These are phyloP conservation scores for Rubia peregrina DNA, from an alignment of 305 asterid species.

Conservation along the genomic window DNA sequence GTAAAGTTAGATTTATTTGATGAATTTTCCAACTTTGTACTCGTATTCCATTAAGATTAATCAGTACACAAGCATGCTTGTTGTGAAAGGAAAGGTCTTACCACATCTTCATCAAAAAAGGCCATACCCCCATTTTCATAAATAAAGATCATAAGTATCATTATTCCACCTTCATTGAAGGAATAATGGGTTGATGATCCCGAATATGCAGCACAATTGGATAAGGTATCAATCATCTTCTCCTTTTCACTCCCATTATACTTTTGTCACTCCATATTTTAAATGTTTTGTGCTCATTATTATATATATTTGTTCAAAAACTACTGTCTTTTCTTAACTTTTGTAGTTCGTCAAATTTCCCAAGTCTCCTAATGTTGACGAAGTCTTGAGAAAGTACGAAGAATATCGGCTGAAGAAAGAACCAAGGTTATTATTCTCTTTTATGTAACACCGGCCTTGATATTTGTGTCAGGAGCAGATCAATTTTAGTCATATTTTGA, in stretches of 20 bases:
- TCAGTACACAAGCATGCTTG: too few species aligned
- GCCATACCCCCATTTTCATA: constrained; percentile 25
- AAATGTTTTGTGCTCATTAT: background rate
- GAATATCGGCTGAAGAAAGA: constrained; percentile 49
- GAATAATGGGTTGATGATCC: constrained; percentile 55
- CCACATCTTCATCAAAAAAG: constrained; percentile 11
- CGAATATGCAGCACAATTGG: constrained; percentile 52
- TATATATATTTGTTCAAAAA: background rate
- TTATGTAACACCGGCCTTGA: background rate
- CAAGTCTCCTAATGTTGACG: constrained; percentile 52
- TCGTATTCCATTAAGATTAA: too few species aligned
- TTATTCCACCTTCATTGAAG: constrained; percentile 55
- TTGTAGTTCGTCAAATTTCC: constrained; percentile 77
- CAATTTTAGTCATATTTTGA: background rate
- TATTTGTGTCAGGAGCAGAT: background rate
- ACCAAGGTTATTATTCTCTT: constrained; percentile 29
- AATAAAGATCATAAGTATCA: constrained; percentile 24
- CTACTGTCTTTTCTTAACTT: constrained; percentile 13
- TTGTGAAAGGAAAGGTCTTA: constrained; percentile 27
- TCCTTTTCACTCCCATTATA: constrained; percentile 8
- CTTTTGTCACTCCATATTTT: background rate
- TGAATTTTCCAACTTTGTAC: too few species aligned
- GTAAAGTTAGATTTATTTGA: too few species aligned
- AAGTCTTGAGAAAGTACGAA: constrained; percentile 46
- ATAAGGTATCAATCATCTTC: constrained; percentile 41